These are phyloP conservation scores for Neoconidiobolus thromboides DNA, from an alignment of 371 early-diverging fungal species.

Conservation along the genomic window DNA sequence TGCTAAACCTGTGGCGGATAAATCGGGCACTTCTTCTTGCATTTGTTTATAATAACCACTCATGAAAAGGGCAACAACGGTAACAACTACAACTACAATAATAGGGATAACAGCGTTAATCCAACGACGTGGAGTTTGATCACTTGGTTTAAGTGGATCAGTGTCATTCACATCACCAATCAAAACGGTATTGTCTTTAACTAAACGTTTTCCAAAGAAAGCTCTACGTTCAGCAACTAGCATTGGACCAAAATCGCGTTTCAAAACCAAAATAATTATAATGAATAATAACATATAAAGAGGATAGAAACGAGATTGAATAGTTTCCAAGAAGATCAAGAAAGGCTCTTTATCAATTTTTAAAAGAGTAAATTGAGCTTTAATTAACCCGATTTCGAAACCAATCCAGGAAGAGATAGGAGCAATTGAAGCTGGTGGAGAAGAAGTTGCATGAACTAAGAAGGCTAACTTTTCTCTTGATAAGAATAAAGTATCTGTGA, in stretches of 20 bases:
- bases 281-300: conserved; percentile 7
- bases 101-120: conserved; percentile 6
- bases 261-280: background rate
- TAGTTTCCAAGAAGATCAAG: conserved; percentile 5
- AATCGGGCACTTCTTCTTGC: background rate
- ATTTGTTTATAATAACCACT: conserved; percentile 5
- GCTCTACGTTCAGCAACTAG: conserved; percentile 7
- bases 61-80: conserved; percentile 1
- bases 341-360: conserved; percentile 4
- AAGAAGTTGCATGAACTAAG: conserved; percentile 9
- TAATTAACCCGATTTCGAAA: conserved; percentile 4
- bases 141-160: conserved; percentile 1
- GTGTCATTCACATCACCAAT: background rate
- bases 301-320: conserved; percentile 7
- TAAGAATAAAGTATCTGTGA: conserved; percentile 4
- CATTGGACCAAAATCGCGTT: conserved; percentile 8
- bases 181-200: conserved; percentile 2
- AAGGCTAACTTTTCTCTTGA: conserved; percentile 7
- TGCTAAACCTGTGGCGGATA: background rate
- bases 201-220: background rate
- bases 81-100: background rate
- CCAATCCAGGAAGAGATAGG: conserved; percentile 9
- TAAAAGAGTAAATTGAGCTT: background rate
- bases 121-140: conserved; percentile 5
- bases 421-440: conserved; percentile 7